A percentile compares a stretch with the other conserved stretches of the same genome.
These are phyloP conservation scores for Phytophthora kernoviae DNA, from an alignment of 352 stramenopile genomes.

Conservation along the genomic window DNA sequence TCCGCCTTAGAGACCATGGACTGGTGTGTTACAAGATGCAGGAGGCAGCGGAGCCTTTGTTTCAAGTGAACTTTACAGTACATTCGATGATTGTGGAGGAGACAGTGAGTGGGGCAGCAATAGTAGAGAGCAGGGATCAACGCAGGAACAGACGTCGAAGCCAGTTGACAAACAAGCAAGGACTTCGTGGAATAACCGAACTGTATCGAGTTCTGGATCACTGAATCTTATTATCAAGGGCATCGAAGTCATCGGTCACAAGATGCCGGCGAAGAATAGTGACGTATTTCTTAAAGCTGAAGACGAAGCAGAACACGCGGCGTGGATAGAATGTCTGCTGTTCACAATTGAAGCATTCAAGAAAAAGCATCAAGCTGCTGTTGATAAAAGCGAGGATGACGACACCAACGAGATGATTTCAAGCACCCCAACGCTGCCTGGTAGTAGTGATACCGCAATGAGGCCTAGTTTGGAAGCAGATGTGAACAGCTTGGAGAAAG, in stretches of 20 bases:
- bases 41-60: conserved; percentile 52
- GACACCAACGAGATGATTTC: conserved; percentile 8
- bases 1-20: conserved; percentile 67
- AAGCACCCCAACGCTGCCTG: conserved; percentile 10
- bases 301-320: conserved; percentile 40
- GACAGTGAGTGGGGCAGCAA: conserved; percentile 12
- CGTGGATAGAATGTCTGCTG: conserved; percentile 55
- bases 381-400: conserved; percentile 18
- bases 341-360: conserved; percentile 61
- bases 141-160: conserved; percentile 6
- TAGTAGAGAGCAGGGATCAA: conserved; percentile 10
- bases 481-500: conserved; percentile 11
- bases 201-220: conserved; percentile 23
- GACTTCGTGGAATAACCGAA: conserved; percentile 9
- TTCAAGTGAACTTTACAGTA: conserved; percentile 63
- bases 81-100: conserved; percentile 46
- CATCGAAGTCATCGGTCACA: conserved; percentile 46
- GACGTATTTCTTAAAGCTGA: conserved; percentile 64
- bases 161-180: conserved; percentile 10
- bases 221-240: conserved; percentile 54
- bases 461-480: background rate
- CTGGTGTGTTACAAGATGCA: conserved; percentile 65
- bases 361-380: conserved; percentile 7
- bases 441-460: conserved; percentile 6
- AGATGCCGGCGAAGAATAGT: conserved; percentile 39